phyloP scores from a whole-genome alignment of 345 rosid species.

The Raphanus raphanistrum region DNA sequence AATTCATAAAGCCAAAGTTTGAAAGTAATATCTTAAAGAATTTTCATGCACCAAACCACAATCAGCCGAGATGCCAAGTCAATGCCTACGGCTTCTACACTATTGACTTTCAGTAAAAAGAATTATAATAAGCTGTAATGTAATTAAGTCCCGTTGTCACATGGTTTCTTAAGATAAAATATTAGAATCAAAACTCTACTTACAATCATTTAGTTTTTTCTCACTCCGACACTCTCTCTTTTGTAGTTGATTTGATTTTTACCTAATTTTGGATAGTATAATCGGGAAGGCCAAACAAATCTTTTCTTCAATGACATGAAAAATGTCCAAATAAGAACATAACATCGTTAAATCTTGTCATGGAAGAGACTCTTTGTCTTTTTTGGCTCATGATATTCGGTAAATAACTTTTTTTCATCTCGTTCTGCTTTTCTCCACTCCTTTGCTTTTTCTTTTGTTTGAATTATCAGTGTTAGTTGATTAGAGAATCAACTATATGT shows the following conservation, averaged over 20 bases:
- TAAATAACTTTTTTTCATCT: background rate
- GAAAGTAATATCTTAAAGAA: background rate
- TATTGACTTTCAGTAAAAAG: background rate
- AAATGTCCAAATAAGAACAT: conserved; percentile 23
- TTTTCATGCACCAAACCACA: background rate
- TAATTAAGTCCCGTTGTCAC: background rate
- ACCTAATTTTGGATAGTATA: conserved; percentile 11
- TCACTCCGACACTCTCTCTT: background rate
- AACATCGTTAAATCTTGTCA: conserved; percentile 37
- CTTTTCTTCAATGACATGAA: conserved; percentile 12
- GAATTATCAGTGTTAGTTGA: background rate
- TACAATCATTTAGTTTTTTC: background rate
- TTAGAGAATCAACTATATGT: background rate
- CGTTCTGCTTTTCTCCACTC: background rate
- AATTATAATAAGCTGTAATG: background rate
- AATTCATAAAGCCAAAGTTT: background rate
- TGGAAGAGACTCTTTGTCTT: conserved; percentile 26
- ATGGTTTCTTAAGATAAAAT: background rate
- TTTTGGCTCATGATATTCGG: background rate
- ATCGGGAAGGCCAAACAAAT: conserved; percentile 5
- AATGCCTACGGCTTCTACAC: background rate
- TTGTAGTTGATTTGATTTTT: background rate
- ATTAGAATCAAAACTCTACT: background rate
- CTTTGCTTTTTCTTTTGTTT: background rate
- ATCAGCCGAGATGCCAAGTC: background rate